A percentile compares a stretch with the other conserved stretches of the same genome.
Conservation (phyloP, 202 grass and related monocot genomes). For the Setaria viridis region DNA sequence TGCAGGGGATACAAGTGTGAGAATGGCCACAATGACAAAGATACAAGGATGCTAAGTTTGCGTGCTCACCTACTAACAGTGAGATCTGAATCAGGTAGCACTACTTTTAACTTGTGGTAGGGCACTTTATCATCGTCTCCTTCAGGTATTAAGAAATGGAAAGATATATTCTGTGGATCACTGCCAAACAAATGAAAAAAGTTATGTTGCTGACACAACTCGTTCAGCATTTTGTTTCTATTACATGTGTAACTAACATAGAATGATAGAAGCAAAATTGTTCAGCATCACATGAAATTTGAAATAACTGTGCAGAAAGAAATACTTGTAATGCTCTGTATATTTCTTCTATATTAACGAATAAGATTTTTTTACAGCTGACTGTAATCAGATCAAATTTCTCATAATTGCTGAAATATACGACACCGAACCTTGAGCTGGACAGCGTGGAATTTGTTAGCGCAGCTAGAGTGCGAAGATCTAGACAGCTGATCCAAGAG, state of each 20-base stretch:
- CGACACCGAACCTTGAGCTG: constrained; percentile 70
- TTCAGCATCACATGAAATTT: neutral
- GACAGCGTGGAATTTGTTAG: constrained; percentile 83
- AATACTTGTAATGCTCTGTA: neutral
- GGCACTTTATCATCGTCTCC: constrained; percentile 58
- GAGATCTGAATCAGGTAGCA: constrained; percentile 77
- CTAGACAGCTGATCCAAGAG: constrained; percentile 79
- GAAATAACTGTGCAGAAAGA: neutral
- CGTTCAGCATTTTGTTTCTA: neutral
- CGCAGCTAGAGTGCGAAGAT: constrained; percentile 69
- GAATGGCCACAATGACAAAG: constrained; percentile 17
- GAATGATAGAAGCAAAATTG: neutral
- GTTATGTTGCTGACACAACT: neutral
- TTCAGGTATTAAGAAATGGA: constrained; percentile 82
- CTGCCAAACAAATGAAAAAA: constrained; percentile 53
- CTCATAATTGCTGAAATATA: constrained; percentile 13
- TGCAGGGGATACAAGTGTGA: constrained; percentile 52
- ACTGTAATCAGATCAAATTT: neutral
- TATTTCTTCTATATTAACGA: neutral
- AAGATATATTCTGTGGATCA: constrained; percentile 69
- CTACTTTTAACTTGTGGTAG: constrained; percentile 82
- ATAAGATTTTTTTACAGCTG: neutral
- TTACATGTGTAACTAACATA: neutral
- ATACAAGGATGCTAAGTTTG: constrained; percentile 31
- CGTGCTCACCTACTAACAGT: constrained; percentile 70